phyloP scores from a whole-genome alignment of 2,329 filamentous ascomycete species.

The Curvularia verruculosa region DNA sequence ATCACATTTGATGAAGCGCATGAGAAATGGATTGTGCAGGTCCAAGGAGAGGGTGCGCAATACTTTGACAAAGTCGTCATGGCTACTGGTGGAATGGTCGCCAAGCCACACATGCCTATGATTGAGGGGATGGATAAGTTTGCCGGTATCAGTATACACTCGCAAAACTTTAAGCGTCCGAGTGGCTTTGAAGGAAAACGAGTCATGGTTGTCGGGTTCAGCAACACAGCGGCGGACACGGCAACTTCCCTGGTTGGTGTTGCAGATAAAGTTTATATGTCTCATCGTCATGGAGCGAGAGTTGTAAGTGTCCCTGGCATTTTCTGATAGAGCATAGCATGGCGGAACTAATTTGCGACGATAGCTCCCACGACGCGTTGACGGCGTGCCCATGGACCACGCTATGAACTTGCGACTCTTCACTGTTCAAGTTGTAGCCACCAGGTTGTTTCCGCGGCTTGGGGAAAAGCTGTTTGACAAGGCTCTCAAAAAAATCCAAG shows the following conservation, averaged over 20 bases:
- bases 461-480: conserved; percentile 26
- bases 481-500: conserved; percentile 25
- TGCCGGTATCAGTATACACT: conserved; percentile 19
- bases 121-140: conserved; percentile 29
- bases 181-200: conserved; percentile 19
- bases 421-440: conserved; percentile 17
- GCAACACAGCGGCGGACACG: conserved; percentile 36
- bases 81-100: conserved; percentile 28
- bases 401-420: conserved; percentile 22
- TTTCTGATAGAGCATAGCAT: not conserved
- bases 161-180: conserved; percentile 24
- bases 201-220: conserved; percentile 36
- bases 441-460: conserved; percentile 21
- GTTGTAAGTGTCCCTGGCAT: conserved; percentile 14
- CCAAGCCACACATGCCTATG: conserved; percentile 21
- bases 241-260: conserved; percentile 26
- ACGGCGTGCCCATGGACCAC: conserved; percentile 26
- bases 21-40: conserved; percentile 22
- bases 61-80: conserved; percentile 32
- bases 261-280: conserved; percentile 30
- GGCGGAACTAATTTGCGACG: not conserved
- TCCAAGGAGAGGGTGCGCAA: conserved; percentile 8
- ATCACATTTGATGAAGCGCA: conserved; percentile 19
- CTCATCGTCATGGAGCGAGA: conserved; percentile 33
- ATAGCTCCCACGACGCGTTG: conserved; percentile 24